These are phyloP conservation scores for Phoenix roebelenii DNA, from an alignment of 176 grass and related monocot genomes.

Conservation along the genomic window DNA sequence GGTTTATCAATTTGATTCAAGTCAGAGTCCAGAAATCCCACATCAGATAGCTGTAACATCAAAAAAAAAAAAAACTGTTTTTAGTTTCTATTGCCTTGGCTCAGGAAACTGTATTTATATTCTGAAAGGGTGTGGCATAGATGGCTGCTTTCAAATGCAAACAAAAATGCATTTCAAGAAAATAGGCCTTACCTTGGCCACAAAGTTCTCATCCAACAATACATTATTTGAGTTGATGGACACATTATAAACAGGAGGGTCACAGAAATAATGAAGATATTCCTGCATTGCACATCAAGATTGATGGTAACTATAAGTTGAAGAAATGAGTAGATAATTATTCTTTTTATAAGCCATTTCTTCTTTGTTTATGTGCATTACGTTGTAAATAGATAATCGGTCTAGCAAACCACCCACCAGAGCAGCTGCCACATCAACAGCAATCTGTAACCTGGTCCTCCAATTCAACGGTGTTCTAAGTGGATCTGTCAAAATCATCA, in stretches of 20 bases:
- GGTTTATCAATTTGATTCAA: constrained; percentile 10
- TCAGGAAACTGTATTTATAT: too few species aligned
- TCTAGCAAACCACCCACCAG: constrained; percentile 33
- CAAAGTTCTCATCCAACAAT: constrained; percentile 57
- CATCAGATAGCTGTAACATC: constrained; percentile 54
- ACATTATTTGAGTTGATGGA: constrained; percentile 61
- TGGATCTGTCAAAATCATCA: constrained; percentile 42
- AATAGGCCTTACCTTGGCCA: constrained; percentile 45
- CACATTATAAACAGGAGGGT: constrained; percentile 63
- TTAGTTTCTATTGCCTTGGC: too few species aligned
- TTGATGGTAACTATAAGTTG: too few species aligned
- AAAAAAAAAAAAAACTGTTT: background rate
- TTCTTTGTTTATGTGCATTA: too few species aligned
- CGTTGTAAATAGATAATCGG: too few species aligned
- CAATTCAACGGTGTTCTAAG: constrained; percentile 80
- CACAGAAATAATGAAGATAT: constrained; percentile 87
- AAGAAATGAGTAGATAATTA: too few species aligned
- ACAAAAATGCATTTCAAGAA: background rate
- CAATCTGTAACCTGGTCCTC: constrained; percentile 78
- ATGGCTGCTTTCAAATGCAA: too few species aligned
- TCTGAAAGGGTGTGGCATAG: too few species aligned
- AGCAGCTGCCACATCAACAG: constrained; percentile 82
- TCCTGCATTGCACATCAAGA: constrained; percentile 45
- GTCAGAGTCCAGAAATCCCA: constrained; percentile 26
- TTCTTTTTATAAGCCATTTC: too few species aligned